Percentiles rank a stretch among this genome's conserved stretches.
These are phyloP conservation scores for Astragalus membranaceus DNA, from an alignment of 306 rosid genomes.

Conservation along the genomic window DNA sequence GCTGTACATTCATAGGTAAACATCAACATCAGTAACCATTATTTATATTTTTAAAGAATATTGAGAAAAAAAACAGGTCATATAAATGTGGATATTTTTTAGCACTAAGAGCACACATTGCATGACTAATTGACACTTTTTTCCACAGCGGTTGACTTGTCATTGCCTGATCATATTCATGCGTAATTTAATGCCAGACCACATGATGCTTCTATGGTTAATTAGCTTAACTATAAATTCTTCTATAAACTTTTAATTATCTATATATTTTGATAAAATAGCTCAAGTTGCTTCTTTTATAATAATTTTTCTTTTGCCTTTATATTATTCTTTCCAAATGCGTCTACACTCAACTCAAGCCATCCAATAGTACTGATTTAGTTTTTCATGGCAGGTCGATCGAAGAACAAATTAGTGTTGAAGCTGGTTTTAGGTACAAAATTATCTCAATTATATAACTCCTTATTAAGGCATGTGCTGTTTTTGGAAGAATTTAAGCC, in stretches of 20 bases:
- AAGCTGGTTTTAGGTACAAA: conserved; percentile 28
- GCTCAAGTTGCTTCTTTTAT: neutral
- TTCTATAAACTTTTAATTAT: too few species aligned
- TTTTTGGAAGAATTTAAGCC: neutral
- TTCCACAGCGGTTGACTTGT: neutral
- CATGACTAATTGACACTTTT: conserved; percentile 10
- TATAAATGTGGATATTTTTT: conserved; percentile 1
- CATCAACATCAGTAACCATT: neutral
- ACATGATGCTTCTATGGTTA: neutral
- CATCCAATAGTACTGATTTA: neutral
- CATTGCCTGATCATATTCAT: conserved; percentile 5
- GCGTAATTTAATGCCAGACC: neutral
- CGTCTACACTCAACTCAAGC: neutral
- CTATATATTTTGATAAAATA: neutral
- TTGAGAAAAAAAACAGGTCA: neutral
- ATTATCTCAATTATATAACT: neutral
- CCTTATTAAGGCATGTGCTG: neutral
- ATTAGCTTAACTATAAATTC: too few species aligned
- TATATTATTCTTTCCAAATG: neutral
- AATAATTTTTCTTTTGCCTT: neutral
- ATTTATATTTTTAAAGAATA: neutral
- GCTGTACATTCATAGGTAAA: neutral
- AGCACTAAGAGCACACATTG: neutral
- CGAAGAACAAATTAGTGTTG: conserved; percentile 17
- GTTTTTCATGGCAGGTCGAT: conserved; percentile 15